Evolutionary conservation across 2,329 filamentous ascomycete species (phyloP).

Genomic region (Colletotrichum cordylinicola): DNA sequence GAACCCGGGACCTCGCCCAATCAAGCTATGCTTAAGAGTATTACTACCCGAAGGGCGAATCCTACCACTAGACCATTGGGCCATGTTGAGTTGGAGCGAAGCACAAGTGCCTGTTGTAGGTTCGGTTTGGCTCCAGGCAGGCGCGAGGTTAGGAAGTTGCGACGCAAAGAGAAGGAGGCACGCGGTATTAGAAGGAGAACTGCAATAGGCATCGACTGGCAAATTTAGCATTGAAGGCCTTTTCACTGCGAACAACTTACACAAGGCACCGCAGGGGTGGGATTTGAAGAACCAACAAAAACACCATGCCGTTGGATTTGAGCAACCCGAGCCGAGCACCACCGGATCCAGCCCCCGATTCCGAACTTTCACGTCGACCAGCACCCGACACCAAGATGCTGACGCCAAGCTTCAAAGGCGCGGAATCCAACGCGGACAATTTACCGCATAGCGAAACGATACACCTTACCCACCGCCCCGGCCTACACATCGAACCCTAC

Average conservation of each 20-base stretch:
- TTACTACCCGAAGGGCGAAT: constrained; percentile 19
- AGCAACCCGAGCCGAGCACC: neutral
- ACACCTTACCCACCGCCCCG: neutral
- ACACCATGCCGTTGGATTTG: neutral
- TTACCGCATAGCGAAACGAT: neutral
- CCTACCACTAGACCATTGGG: constrained; percentile 22
- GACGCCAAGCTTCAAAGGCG: neutral
- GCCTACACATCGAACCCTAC: neutral
- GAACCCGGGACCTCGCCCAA: constrained; percentile 20
- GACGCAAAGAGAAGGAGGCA: neutral
- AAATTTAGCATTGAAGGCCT: neutral
- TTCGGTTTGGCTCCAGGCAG: neutral
- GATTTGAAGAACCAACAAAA: neutral
- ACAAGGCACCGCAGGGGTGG: neutral
- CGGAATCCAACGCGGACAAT: neutral
- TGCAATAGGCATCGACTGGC: neutral
- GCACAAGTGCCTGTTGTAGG: neutral
- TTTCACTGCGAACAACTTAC: neutral
- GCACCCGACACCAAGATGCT: neutral
- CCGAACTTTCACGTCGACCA: neutral
- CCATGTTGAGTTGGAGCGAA: neutral
- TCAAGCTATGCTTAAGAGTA: constrained; percentile 1
- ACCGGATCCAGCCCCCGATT: neutral
- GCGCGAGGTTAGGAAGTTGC: neutral
- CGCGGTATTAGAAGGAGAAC: neutral